phyloP scores from a whole-genome alignment of 176 grass and related monocot genomes.

The Eleusine coracana region DNA sequence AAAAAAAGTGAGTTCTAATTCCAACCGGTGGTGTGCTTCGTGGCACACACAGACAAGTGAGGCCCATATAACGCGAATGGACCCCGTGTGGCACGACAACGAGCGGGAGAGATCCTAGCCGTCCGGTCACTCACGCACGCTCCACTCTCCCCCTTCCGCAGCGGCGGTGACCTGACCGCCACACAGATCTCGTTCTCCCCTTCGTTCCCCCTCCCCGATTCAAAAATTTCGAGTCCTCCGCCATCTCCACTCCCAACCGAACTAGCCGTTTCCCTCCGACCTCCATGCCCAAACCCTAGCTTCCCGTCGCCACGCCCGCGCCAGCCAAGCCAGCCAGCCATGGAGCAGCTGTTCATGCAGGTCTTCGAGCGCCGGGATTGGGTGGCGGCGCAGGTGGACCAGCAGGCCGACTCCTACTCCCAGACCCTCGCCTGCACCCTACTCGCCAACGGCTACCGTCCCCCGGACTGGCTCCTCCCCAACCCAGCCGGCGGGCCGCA shows the following conservation, averaged over 20 bases:
- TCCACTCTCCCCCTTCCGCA: too few species aligned
- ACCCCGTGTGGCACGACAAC: not conserved
- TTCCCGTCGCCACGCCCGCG: not conserved
- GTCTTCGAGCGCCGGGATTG: conserved; percentile 66
- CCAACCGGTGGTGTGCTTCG: too few species aligned
- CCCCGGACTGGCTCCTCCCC: conserved; percentile 67
- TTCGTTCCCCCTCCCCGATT: conserved; percentile 32
- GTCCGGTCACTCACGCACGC: not conserved
- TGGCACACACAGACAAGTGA: not conserved
- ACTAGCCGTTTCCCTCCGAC: conserved; percentile 31
- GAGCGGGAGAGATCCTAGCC: not conserved
- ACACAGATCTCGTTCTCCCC: not conserved
- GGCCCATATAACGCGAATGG: not conserved
- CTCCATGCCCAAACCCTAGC: conserved; percentile 50
- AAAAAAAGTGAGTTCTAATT: too few species aligned
- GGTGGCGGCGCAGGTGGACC: conserved; percentile 54
- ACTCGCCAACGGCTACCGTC: conserved; percentile 51
- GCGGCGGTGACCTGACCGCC: not conserved
- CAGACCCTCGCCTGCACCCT: conserved; percentile 65
- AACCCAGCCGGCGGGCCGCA: not conserved
- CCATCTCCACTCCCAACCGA: not conserved
- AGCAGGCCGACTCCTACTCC: conserved; percentile 68
- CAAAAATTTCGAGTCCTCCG: conserved; percentile 58
- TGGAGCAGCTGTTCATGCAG: conserved; percentile 93
- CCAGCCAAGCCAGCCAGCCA: conserved; percentile 27